Percentiles rank a stretch among this genome's conserved stretches.
Conservation (phyloP, 2,329 filamentous ascomycete species). For the Stachybotrys elegans region DNA sequence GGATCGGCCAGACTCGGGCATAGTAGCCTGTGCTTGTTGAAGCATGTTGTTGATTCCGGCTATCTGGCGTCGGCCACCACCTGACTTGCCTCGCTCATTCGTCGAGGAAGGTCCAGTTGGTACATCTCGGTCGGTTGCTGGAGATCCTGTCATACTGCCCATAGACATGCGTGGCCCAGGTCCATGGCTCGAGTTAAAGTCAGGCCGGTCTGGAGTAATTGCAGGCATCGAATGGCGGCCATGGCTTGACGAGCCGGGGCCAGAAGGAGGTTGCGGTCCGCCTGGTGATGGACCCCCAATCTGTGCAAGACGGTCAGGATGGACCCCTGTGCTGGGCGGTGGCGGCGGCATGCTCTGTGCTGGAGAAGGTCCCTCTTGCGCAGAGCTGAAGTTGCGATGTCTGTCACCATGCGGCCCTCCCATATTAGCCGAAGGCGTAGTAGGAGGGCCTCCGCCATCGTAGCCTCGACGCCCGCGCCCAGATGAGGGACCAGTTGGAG, state of each 20-base stretch:
- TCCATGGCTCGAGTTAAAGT: conserved; percentile 11
- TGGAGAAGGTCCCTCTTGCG: conserved; percentile 17
- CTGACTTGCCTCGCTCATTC: conserved; percentile 28
- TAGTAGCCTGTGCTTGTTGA: conserved; percentile 43
- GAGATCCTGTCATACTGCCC: conserved; percentile 14
- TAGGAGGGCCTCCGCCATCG: conserved; percentile 27
- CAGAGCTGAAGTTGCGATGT: conserved; percentile 29
- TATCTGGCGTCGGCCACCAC: conserved; percentile 47
- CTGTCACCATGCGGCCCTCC: conserved; percentile 34
- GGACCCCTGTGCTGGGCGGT: conserved; percentile 36
- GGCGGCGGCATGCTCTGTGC: too few relatives aligned
- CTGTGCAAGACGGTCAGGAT: conserved; percentile 47
- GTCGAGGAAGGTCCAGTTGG: conserved; percentile 31
- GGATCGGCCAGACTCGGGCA: conserved; percentile 29
- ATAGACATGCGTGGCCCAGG: conserved; percentile 17
- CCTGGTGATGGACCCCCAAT: conserved; percentile 28
- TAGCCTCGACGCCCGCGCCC: conserved; percentile 40
- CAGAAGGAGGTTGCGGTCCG: conserved; percentile 26
- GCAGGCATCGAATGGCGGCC: conserved; percentile 24
- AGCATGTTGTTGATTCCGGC: conserved; percentile 56
- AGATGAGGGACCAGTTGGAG: conserved; percentile 49
- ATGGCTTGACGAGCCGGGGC: conserved; percentile 16
- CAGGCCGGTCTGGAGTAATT: conserved; percentile 24
- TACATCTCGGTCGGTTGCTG: conserved; percentile 20
- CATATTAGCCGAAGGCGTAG: conserved; percentile 21